Evolutionary conservation across 371 early-diverging fungal species (phyloP), one percentile per base, ranked within the genome.

Genomic region (Haplosporangium sp.): DNA sequence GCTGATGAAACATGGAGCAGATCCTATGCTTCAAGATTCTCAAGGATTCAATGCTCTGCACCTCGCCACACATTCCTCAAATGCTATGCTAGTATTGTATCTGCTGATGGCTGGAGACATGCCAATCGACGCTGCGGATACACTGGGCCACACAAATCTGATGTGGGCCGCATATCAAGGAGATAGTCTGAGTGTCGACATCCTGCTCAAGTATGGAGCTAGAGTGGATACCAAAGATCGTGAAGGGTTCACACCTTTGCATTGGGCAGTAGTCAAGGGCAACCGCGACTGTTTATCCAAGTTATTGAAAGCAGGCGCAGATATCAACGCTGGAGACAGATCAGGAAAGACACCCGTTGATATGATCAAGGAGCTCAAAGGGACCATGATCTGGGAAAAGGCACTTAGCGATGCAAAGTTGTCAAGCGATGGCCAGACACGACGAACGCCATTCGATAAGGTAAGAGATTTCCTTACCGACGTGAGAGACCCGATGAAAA

Each of bases 91-190:
- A 60, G 85, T 94, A 5, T 62, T 94, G 6, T 95, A 91, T 64
- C 57, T 95, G 47, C 62, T 95, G 3, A 79, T 91, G 21, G 87
- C 81, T 55, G 74, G 87, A 6, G 93, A 92, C 12, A 85, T 92
- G 74, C 89, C 91, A 51, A 85, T 95, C 10, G 94, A 98, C 73
- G 64, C 81, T 0, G 74, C 83, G 3, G 99, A 98, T 67, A 74
- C 85, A 12, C 85, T 92, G 51, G 92, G 92, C 18, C 91, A 94
- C 42, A 97, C 99, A 14, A 89, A 95, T 29, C 81, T 98, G 42
- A 96, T 97, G 95, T 98, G 98, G 97, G 93, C 96, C 1, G 93
- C 93, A 0, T 97, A 96, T 80, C 95, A 94, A 76, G 94, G 94
- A 1, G 93, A 93, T 74, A 79, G 83, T 55, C 73, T 91, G 64